Evolutionary conservation across 306 rosid species (phyloP).

Genomic region (Mimosa bimucronata): DNA sequence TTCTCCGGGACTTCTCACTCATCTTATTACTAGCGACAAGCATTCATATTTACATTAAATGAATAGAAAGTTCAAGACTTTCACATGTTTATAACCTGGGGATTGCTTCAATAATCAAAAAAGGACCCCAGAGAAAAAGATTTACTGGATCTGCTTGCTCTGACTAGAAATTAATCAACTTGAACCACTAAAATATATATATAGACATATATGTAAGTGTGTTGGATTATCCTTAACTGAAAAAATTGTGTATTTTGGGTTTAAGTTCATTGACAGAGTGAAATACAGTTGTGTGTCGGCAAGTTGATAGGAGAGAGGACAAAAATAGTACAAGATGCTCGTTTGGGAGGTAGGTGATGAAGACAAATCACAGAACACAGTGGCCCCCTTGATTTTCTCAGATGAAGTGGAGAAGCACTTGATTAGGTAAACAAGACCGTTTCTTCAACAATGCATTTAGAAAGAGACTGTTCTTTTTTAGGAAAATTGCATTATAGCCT

Average conservation of each 20-base stretch:
- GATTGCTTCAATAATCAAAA: no score
- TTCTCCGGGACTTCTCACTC: conserved; percentile 11
- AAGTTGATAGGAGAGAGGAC: conserved; percentile 15
- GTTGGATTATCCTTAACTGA: conserved; percentile 10
- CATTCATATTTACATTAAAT: conserved; percentile 2
- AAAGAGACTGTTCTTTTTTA: background rate
- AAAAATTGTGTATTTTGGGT: background rate
- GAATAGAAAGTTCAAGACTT: background rate
- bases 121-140: no score
- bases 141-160: background rate
- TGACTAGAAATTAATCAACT: background rate
- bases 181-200: background rate
- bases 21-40: background rate
- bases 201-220: background rate
- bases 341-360: background rate
- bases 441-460: background rate
- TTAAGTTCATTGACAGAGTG: background rate
- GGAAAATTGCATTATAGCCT: no score
- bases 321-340: background rate
- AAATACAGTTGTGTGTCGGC: conserved; percentile 7
- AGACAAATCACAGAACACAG: background rate
- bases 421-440: background rate
- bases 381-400: background rate
- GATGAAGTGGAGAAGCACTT: background rate
- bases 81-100: conserved; percentile 8